Percentiles rank a stretch among this genome's conserved stretches.
Evolutionary conservation across 2,329 filamentous ascomycete genomes (phyloP).

Genomic region (Blastomyces parvus): DNA sequence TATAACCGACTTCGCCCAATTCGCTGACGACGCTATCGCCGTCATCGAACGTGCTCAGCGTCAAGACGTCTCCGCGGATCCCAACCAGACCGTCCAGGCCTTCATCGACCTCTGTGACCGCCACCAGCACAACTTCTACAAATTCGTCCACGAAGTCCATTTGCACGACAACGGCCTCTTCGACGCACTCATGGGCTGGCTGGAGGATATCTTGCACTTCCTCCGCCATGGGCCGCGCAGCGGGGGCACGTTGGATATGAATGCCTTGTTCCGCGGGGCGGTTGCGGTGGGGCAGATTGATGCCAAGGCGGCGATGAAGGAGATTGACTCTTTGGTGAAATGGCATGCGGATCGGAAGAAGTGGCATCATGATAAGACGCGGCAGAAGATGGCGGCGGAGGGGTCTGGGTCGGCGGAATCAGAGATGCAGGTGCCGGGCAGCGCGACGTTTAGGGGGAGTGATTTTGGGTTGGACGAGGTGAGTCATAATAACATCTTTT

Average conservation of each 20-base stretch:
- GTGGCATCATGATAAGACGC: conserved; percentile 96
- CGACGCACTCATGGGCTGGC: conserved; percentile 91
- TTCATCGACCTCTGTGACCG: conserved; percentile 95
- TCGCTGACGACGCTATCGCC: conserved; percentile 84
- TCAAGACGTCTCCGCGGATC: conserved; percentile 82
- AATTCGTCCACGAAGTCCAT: conserved; percentile 97
- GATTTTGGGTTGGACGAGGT: conserved; percentile 87
- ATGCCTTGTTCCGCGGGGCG: conserved; percentile 78
- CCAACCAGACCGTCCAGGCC: conserved; percentile 94
- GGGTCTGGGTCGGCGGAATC: conserved; percentile 33
- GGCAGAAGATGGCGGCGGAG: conserved; percentile 97
- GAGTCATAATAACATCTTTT: conserved; percentile 16
- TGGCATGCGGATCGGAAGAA: conserved; percentile 96
- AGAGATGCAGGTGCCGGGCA: conserved; percentile 44
- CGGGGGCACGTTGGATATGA: conserved; percentile 85
- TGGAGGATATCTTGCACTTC: conserved; percentile 91
- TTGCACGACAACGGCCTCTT: conserved; percentile 95
- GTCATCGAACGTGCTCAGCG: conserved; percentile 60
- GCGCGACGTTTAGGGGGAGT: conserved; percentile 56
- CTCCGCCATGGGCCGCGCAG: conserved; percentile 67
- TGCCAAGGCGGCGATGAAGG: conserved; percentile 59
- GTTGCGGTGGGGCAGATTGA: conserved; percentile 59
- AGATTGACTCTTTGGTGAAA: conserved; percentile 76
- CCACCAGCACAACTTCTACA: conserved; percentile 96
- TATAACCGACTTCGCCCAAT: conserved; percentile 89